Base-by-base conservation (phyloP, 768 basidiomycete genomes). In the Lactarius pseudohatsudake region DNA sequence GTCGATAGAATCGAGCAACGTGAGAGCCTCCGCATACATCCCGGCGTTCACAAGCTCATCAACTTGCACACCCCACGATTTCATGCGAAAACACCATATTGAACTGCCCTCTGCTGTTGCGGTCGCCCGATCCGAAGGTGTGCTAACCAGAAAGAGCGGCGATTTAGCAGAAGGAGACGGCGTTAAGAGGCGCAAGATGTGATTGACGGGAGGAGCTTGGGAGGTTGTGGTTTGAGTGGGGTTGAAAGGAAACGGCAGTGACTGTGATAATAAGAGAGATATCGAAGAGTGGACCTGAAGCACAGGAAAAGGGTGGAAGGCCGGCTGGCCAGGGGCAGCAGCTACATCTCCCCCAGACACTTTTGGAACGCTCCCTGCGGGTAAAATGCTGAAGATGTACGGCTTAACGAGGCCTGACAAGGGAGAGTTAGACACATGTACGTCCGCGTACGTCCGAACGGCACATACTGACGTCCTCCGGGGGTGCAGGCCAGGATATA, bases 31-130 rank as follows among this genome's bases (percentile, higher is more conserved):
- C 0, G 81, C 79, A 74, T 95, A 95, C 38, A 81, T 77, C 0
- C 88, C 90, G 4, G 76, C 81, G 38, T 79, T 75, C 3, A 95
- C 86, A 22, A 96, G 81, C 72, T 96, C 92, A 68, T 96, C 93
- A 18, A 97, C 82, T 71, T 96, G 92, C 26, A 87, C 85, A 7
- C 84, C 81, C 89, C 94, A 91, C 0, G 88, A 78, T 69, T 82
- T 85, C 83, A 94, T 88, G 9, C 72, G 69, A 58, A 96, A 79
- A 36, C 81, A 80, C 94, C 94, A 96, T 68, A 98, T 80, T 1
- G 85, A 83, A 67, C 86, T 90, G 2, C 94, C 94, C 70, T 94
- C 89, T 2, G 82, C 76, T 6, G 85, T 75, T 2, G 88, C 85
- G 0, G 85, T 78, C 2, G 84, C 77, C 65, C 86, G 86, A 69